Base-by-base conservation (phyloP, 208 protist genomes). In the Wallacemonas collosoma region DNA sequence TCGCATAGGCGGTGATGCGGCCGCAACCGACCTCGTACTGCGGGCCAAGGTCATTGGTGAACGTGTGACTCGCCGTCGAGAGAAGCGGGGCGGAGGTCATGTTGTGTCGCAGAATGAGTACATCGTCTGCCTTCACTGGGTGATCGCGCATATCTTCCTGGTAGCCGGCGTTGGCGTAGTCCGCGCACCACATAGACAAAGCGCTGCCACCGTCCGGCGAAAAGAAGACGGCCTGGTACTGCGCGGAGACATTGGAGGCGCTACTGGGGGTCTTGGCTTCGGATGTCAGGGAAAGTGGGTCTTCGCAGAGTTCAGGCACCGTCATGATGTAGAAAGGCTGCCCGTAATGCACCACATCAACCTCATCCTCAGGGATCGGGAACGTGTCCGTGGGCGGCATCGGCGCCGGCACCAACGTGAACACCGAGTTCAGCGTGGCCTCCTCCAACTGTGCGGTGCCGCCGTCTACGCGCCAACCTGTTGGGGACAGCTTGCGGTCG, bases 271-370 rank as follows among this genome's bases (percentile, higher is more conserved):
- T 75, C 17, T 89, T 82, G 38, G 73, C 72, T 79, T 95, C 87
- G 0, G 93, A 97, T 9, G 85, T 57, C 45, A 97, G 79, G 3
- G 83, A 95, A 41, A 95, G 86, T 15, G 90, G 86, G 66, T 93
- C 75, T 7, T 82, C 75, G 76, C 83, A 90, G 8, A 93, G 81
- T 71, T 84, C 83, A 3, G 84, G 75, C 44, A 96, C 82, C 1
- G 86, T 89, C 85, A 90, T 90, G 54, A 95, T 78, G 68, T 95
- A 93, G 63, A 97, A 91, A 2, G 87, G 89, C 76, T 97, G 90
- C 0, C 89, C 89, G 75, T 97, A 97, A 77, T 96, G 91, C 39
- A 97, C 86, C n/a, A 97, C 61, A 54, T 92, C 82, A 72, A 77
- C 73, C 81, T 97, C 93, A 39, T 85, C 90, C n/a, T 77, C 56